These are phyloP conservation scores for Camelina sativa DNA, from an alignment of 345 rosid species.

Conservation along the genomic window DNA sequence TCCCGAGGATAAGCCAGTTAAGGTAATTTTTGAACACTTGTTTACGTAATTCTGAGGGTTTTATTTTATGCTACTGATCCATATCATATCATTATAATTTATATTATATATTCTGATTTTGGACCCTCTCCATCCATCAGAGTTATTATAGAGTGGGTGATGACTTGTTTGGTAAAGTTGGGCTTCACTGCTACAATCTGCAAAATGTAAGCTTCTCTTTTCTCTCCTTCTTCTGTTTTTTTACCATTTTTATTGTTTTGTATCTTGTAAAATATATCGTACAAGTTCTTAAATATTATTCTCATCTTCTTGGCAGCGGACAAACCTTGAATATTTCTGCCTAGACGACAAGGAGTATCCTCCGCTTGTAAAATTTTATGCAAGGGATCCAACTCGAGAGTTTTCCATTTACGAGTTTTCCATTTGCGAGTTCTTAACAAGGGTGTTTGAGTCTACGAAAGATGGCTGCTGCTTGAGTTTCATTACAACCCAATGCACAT, in stretches of 20 bases:
- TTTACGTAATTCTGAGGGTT: too few relatives aligned
- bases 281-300: neutral
- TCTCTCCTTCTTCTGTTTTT: neutral
- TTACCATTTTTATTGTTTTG: neutral
- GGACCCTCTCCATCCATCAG: too few relatives aligned
- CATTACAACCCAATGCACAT: neutral
- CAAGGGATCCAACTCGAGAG: neutral
- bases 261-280: neutral
- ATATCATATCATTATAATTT: too few relatives aligned
- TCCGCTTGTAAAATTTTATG: neutral
- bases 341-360: neutral
- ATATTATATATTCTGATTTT: too few relatives aligned
- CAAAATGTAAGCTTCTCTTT: neutral
- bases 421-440: neutral
- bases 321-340: neutral
- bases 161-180: neutral
- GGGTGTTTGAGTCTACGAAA: neutral
- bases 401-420: too few relatives aligned
- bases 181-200: constrained; percentile 15
- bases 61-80: too few relatives aligned
- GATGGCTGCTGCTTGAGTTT: neutral
- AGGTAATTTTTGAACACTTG: too few relatives aligned
- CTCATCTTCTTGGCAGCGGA: neutral
- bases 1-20: too few relatives aligned
- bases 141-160: too few relatives aligned